Conservation (phyloP, 179 eudicot species). For the Drosera spatulata region DNA sequence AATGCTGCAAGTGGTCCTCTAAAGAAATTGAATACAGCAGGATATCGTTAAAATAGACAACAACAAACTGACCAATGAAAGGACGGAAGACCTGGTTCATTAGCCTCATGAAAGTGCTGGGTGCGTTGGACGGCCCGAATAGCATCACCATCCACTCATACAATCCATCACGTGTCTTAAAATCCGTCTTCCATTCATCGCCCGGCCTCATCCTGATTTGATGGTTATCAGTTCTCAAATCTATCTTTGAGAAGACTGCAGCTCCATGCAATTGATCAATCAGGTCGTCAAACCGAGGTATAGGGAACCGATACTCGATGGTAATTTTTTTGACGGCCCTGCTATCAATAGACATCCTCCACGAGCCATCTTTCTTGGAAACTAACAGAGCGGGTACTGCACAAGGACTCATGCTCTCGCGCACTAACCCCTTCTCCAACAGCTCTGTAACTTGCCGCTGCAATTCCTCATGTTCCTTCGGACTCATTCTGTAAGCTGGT, state of each 20-base stretch:
- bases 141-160: background rate
- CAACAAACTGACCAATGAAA: no score
- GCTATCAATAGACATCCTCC: no score
- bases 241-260: constrained; percentile 1
- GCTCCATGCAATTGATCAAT: background rate
- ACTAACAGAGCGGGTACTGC: no score
- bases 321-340: no score
- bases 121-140: background rate
- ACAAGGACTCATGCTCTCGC: no score
- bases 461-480: no score
- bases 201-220: background rate
- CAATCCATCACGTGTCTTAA: background rate
- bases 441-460: background rate
- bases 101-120: background rate
- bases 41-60: background rate
- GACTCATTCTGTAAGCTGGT: no score
- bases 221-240: no score
- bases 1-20: background rate
- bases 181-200: background rate
- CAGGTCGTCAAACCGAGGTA: no score
- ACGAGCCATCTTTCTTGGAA: no score
- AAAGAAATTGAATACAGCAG: background rate
- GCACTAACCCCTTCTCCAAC: no score
- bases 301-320: no score
- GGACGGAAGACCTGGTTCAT: background rate